Percentiles rank a stretch among this genome's conserved stretches.
These are phyloP conservation scores for Theileria orientalis DNA, from an alignment of 169 alveolate genomes.

Conservation along the genomic window DNA sequence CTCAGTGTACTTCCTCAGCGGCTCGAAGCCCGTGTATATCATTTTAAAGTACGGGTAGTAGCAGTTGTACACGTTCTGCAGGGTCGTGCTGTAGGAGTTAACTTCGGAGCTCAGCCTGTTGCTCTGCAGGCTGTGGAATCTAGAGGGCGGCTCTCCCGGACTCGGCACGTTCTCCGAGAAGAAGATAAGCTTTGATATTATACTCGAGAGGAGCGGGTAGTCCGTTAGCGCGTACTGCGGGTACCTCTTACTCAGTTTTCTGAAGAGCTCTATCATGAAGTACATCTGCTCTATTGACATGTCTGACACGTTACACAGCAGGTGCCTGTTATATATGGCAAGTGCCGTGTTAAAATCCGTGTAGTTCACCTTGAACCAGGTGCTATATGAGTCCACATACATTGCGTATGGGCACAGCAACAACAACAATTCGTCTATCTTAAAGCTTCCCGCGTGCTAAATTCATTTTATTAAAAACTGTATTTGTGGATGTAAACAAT, in stretches of 20 bases:
- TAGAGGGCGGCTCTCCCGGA: neutral
- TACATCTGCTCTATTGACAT: conserved; percentile 48
- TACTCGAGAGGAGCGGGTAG: neutral
- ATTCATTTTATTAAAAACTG: too few relatives aligned
- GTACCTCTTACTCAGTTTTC: conserved; percentile 11
- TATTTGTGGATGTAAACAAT: neutral
- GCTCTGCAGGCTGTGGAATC: neutral
- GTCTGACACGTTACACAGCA: conserved; percentile 5
- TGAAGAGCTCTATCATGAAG: conserved; percentile 14
- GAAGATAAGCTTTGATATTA: neutral
- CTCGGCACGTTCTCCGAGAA: neutral
- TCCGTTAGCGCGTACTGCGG: conserved; percentile 8
- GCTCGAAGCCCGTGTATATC: conserved; percentile 3
- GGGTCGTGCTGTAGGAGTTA: conserved; percentile 4
- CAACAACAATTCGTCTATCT: conserved; percentile 27
- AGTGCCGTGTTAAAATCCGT: conserved; percentile 13
- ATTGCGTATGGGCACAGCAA: conserved; percentile 16
- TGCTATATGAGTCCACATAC: conserved; percentile 11
- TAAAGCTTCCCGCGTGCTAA: conserved; percentile 4
- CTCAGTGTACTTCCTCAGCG: neutral
- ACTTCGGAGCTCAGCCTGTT: neutral
- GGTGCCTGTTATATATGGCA: conserved; percentile 20
- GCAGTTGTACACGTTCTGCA: conserved; percentile 25
- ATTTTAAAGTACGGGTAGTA: conserved; percentile 37
- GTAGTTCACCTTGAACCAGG: conserved; percentile 47